Evolutionary conservation across 345 rosid genomes (phyloP).

Genomic region (Linum lewisii): DNA sequence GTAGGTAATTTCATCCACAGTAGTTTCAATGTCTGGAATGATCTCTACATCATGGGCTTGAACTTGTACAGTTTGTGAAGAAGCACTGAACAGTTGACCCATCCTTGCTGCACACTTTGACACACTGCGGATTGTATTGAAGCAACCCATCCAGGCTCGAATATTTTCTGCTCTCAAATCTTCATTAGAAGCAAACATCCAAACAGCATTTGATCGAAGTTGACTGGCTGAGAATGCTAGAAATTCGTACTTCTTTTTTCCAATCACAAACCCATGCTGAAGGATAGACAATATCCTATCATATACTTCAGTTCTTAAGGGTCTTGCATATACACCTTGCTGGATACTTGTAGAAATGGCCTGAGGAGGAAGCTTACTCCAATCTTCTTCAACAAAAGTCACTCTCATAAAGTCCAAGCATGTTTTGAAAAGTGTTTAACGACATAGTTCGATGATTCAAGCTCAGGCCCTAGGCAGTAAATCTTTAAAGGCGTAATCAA

Average conservation of each 20-base stretch:
- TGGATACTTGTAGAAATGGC: conserved; percentile 57
- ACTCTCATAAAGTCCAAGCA: conserved; percentile 82
- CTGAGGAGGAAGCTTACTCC: conserved; percentile 68
- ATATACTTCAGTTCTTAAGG: conserved; percentile 61
- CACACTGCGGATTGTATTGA: conserved; percentile 58
- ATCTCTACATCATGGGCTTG: conserved; percentile 60
- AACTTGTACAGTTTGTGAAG: conserved; percentile 58
- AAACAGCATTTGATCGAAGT: conserved; percentile 73
- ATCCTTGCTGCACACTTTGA: conserved; percentile 95
- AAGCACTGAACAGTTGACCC: conserved; percentile 95
- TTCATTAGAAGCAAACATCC: conserved; percentile 95
- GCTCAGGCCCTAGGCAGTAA: conserved; percentile 91
- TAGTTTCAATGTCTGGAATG: conserved; percentile 72
- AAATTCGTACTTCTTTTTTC: conserved; percentile 65
- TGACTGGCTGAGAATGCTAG: conserved; percentile 96
- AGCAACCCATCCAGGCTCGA: conserved; percentile 97
- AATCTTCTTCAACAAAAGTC: conserved; percentile 92
- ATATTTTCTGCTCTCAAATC: conserved; percentile 64
- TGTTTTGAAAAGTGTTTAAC: conserved; percentile 63
- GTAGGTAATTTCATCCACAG: conserved; percentile 49
- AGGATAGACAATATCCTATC: conserved; percentile 61
- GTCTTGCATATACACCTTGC: conserved; percentile 56
- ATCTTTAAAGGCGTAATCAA: conserved; percentile 71
- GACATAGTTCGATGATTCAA: conserved; percentile 74
- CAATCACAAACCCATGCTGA: conserved; percentile 61